Percentiles rank a stretch among this genome's conserved stretches.
These are phyloP conservation scores for Trichocladium antarcticum DNA, from an alignment of 495 filamentous ascomycete species.

Conservation along the genomic window DNA sequence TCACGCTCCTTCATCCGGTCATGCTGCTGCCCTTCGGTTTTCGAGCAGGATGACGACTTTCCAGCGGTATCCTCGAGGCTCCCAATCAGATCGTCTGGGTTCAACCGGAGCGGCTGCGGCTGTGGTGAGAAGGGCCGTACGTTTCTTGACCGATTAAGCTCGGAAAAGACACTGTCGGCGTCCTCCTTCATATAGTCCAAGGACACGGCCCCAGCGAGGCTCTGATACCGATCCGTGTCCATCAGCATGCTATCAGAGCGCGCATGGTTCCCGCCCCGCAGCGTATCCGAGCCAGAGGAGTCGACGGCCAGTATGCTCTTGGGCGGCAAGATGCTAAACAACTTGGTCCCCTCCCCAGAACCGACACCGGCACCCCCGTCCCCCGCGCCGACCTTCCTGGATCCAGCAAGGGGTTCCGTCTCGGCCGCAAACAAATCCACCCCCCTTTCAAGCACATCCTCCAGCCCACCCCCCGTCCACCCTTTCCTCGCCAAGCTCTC, in stretches of 20 bases:
- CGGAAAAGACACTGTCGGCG: slow-evolving; percentile 41
- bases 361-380: slow-evolving; percentile 12
- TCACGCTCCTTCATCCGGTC: slow-evolving; percentile 12
- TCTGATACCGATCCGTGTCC: slow-evolving; percentile 40
- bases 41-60: neutral
- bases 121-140: slow-evolving; percentile 46
- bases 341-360: slow-evolving; percentile 32
- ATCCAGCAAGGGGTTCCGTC: slow-evolving; percentile 17
- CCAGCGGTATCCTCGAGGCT: slow-evolving; percentile 8
- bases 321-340: slow-evolving; percentile 49
- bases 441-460: slow-evolving; percentile 50
- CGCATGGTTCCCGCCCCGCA: slow-evolving; percentile 17
- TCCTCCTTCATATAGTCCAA: slow-evolving; percentile 16
- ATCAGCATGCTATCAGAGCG: slow-evolving; percentile 38
- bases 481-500: slow-evolving; percentile 52
- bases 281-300: slow-evolving; percentile 24
- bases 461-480: slow-evolving; percentile 52
- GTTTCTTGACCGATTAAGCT: slow-evolving; percentile 37
- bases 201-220: slow-evolving; percentile 33
- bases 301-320: slow-evolving; percentile 44
- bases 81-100: slow-evolving; percentile 31
- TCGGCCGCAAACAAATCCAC: slow-evolving; percentile 49
- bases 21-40: slow-evolving; percentile 1
- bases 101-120: slow-evolving; percentile 30
- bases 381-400: slow-evolving; percentile 7